Base-by-base conservation (phyloP, 148 eudicot species). In the Cornus controversa region DNA sequence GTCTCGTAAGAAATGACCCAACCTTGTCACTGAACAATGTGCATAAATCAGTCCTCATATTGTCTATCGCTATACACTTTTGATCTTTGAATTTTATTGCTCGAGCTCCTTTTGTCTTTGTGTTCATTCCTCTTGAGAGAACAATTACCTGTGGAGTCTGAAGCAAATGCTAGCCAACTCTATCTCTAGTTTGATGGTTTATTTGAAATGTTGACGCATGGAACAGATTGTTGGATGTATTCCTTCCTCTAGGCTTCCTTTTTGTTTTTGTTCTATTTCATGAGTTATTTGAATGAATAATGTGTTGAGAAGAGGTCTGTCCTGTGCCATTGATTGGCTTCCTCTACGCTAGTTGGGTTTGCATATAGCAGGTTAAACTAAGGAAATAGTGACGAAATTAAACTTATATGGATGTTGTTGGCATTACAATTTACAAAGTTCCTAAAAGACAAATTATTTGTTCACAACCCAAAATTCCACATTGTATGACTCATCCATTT, bases 1-100 rank as follows among this genome's bases (percentile, higher is more conserved):
- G 63, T 71, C 87, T 57, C 85, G 89, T 53, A 84, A 79, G 75
- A 81, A 65, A 47, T 71, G 62, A 71, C 0, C 25, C 58, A 47
- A 27, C 74, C 29, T 66, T 10, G 31, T 71, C 16, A 50, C 47
- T 7, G 3, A 45, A 23, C 74, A 50, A 50, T 50, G 57, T 50
- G 57, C 50, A 45, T 45, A 50, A 50, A 50, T 50, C 18, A 13
- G 1, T 50, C 57, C 2, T 16, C 57, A 50, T 50, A 18, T 50
- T 50, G 0, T 50, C 57, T 50, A 50, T 16, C 18, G 0, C 0
- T 3, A 13, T 13, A 11, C 57, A 1, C 14, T 18, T 50, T 50
- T 50, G 57, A 50, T 50, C 57, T 50, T 9, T 40, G 45, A 15
- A 50, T 50, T 20, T 16, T 16, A 1, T 50, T 50, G 57, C 16